These are phyloP conservation scores for Psilocybe azurescens DNA, from an alignment of 768 basidiomycete species.

Conservation along the genomic window DNA sequence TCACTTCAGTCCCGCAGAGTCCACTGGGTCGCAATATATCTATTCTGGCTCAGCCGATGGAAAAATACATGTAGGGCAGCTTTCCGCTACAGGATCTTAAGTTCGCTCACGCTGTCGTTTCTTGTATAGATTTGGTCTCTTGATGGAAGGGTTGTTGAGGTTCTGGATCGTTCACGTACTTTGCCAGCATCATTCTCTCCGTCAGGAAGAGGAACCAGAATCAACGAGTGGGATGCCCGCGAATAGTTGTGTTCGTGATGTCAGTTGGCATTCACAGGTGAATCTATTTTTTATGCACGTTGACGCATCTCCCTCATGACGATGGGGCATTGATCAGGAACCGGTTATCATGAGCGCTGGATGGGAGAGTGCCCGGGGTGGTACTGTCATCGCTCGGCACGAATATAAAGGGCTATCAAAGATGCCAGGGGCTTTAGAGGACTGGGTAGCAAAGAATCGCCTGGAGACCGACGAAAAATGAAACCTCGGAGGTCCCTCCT, in stretches of 20 bases:
- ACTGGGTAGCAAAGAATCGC: conserved; percentile 66
- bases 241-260: conserved; percentile 82
- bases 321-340: conserved; percentile 49
- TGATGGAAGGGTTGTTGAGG: conserved; percentile 84
- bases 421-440: conserved; percentile 67
- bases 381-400: conserved; percentile 87
- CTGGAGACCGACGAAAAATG: conserved; percentile 21
- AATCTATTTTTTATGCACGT: conserved; percentile 10
- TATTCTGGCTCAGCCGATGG: conserved; percentile 94
- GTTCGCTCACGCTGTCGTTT: conserved; percentile 10
- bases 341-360: conserved; percentile 92
- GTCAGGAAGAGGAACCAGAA: conserved; percentile 61
- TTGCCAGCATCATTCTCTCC: conserved; percentile 76
- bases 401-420: conserved; percentile 96
- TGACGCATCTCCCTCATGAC: neutral
- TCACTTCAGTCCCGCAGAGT: conserved; percentile 93
- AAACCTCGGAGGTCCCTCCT: conserved; percentile 33
- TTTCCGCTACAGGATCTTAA: neutral
- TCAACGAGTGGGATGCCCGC: conserved; percentile 32
- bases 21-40: conserved; percentile 91
- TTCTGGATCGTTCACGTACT: conserved; percentile 80
- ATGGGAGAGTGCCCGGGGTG: conserved; percentile 73
- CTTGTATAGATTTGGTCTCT: conserved; percentile 85
- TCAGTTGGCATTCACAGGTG: conserved; percentile 92
- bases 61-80: conserved; percentile 67